A percentile compares a stretch with the other conserved stretches of the same genome.
Evolutionary conservation across 139 green algal species (phyloP).

Genomic region (Auxenochlorella protothecoides): DNA sequence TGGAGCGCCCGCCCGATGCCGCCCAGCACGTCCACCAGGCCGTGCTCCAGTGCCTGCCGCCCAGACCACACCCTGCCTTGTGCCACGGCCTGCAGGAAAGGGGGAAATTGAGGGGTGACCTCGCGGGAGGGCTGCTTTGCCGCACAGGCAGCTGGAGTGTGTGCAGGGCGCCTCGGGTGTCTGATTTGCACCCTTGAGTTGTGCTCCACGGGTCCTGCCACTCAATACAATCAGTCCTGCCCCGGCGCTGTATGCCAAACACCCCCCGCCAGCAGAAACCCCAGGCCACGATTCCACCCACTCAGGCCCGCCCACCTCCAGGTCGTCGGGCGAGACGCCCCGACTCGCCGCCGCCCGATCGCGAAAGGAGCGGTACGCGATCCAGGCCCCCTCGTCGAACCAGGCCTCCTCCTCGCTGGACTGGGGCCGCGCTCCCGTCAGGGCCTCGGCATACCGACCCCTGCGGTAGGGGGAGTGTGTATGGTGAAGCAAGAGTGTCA

Average conservation of each 20-base stretch:
- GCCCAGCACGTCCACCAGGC: conserved; percentile 80
- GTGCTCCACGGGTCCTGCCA: not conserved
- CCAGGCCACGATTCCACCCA: not conserved
- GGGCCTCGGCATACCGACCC: conserved; percentile 54
- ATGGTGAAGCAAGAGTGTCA: not conserved
- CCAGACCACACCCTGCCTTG: conserved; percentile 90
- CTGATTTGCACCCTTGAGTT: no score
- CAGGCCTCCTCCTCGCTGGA: conserved; percentile 62
- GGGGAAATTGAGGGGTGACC: not conserved
- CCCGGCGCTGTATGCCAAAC: not conserved
- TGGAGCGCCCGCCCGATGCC: conserved; percentile 61
- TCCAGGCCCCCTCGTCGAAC: conserved; percentile 52
- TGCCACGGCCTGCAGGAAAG: conserved; percentile 18
- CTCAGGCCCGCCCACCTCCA: not conserved
- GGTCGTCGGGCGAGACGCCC: no score
- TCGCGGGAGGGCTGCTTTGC: no score
- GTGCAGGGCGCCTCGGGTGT: no score
- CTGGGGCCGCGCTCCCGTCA: conserved; percentile 51
- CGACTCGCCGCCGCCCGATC: no score
- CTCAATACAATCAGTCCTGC: not conserved
- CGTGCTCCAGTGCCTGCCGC: conserved; percentile 34
- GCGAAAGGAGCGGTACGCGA: no score
- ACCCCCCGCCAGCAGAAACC: not conserved
- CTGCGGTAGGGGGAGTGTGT: not conserved
- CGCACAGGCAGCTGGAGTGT: no score